Evolutionary conservation across 2,329 filamentous ascomycete genomes (phyloP), one percentile per base, ranked within the genome.

Genomic region (Alternaria infectoria): DNA sequence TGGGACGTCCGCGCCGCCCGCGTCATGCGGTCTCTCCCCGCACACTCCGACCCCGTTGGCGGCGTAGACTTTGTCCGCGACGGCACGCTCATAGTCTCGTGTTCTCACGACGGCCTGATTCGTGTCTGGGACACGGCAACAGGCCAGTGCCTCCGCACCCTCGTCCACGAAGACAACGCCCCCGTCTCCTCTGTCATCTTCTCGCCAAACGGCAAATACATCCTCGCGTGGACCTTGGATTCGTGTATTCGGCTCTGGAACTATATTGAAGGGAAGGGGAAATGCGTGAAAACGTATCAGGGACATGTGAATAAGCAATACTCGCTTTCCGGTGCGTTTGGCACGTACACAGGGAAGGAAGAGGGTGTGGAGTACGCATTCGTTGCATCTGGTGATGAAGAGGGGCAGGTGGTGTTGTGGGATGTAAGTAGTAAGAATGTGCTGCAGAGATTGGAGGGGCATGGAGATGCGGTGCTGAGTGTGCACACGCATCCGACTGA

Each of bases 121-220:
- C 91, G 96, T 60, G 91, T 99, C 66, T 99, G 96, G 96, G 96
- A 99, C 76, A 96, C 95, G 1, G 90, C 90, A 17, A 97, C 95
- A 2, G 96, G 96, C 3, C 96, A 99, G 79, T 99, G 96, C 80
- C 86, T 99, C 26, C 91, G 94, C 55, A 99, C 96, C 0, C 87
- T 99, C 3, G 93, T 99, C 13, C 93, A 98, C 82, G 96, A 98
- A 82, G 96, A 98, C 79, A 97, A 97, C 76, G 93, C 93, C 0
- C 90, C 92, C 15, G 94, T 97, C 8, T 91, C 92, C 1, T 91
- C 91, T 30, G 96, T 98, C 45, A 91, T 91, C 76, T 99, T 99
- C 83, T 91, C 91, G 6, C 95, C 96, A 4, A 99, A 99, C 76
- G 95, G 96, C 17, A 93, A 92, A 67, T 97, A 92, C 77, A 91